Conservation (phyloP, 768 basidiomycete genomes). For the Boletus eberwhitei region DNA sequence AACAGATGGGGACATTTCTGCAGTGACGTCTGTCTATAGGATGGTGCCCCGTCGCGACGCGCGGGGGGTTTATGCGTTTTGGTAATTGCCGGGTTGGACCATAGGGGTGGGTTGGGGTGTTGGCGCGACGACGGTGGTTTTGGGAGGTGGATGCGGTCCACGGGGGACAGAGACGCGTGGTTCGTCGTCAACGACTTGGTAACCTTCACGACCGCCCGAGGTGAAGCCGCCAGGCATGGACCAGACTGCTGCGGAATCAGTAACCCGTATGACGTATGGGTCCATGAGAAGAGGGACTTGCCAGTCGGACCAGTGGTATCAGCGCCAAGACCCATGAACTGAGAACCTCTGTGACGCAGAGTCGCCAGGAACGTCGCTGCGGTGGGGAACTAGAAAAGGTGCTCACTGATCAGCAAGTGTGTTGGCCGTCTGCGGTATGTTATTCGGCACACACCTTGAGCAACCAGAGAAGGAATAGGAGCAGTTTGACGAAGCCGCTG, state of each 20-base stretch:
- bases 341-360: slow-evolving; percentile 56
- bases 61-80: slow-evolving; percentile 14
- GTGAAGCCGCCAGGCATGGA: slow-evolving; percentile 76
- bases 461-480: slow-evolving; percentile 53
- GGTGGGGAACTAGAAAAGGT: slow-evolving; percentile 51
- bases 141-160: slow-evolving; percentile 16
- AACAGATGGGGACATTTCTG: neutral
- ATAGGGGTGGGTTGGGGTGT: slow-evolving; percentile 13
- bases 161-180: slow-evolving; percentile 18
- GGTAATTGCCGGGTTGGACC: slow-evolving; percentile 25
- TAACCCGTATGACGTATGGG: neutral
- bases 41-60: too few species aligned
- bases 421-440: neutral
- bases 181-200: slow-evolving; percentile 58
- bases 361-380: slow-evolving; percentile 47
- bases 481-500: slow-evolving; percentile 49
- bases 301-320: slow-evolving; percentile 59
- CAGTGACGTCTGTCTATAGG: neutral
- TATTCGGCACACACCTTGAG: slow-evolving; percentile 45
- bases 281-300: slow-evolving; percentile 18
- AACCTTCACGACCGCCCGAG: slow-evolving; percentile 49
- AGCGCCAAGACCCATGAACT: slow-evolving; percentile 49
- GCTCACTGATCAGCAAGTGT: neutral
- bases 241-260: slow-evolving; percentile 52
- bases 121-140: slow-evolving; percentile 7